Percentiles rank a stretch among this genome's conserved stretches.
phyloP scores from a whole-genome alignment of 345 rosid genomes.

The Garcia nutans region DNA sequence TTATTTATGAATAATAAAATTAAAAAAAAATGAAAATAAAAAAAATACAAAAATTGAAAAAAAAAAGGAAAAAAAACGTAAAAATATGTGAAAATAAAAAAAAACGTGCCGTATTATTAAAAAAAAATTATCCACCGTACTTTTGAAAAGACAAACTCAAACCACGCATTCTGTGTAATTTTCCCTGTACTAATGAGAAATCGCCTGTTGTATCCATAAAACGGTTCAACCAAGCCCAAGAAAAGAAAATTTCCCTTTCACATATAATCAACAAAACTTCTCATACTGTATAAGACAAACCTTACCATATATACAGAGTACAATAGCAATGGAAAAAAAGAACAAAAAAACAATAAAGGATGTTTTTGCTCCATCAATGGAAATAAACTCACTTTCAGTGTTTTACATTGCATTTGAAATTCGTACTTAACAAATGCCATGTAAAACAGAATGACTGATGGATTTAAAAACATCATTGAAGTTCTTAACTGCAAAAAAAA shows the following conservation, averaged over 20 bases:
- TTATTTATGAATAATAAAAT: too few species aligned
- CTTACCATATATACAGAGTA: constrained; percentile 1
- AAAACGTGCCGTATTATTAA: too few species aligned
- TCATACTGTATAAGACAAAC: constrained; percentile 7
- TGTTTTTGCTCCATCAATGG: constrained; percentile 20
- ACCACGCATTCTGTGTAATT: too few species aligned
- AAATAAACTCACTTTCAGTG: constrained; percentile 18
- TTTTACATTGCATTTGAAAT: constrained; percentile 32
- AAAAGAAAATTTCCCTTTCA: not conserved
- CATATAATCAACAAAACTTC: not conserved
- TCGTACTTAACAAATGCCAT: constrained; percentile 2
- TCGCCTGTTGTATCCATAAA: too few species aligned
- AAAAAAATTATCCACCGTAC: too few species aligned
- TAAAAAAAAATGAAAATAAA: too few species aligned
- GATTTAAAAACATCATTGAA: not conserved
- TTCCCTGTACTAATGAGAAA: too few species aligned
- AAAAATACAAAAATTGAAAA: too few species aligned
- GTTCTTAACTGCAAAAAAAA: constrained; percentile 5
- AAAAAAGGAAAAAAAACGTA: too few species aligned
- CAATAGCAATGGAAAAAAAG: not conserved
- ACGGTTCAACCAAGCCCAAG: too few species aligned
- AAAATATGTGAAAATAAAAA: too few species aligned
- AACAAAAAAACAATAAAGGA: not conserved
- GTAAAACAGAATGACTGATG: constrained; percentile 9
- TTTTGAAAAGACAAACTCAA: too few species aligned